Base-by-base conservation (phyloP, 495 filamentous ascomycete genomes). In the Hyaloscypha hepaticicola region DNA sequence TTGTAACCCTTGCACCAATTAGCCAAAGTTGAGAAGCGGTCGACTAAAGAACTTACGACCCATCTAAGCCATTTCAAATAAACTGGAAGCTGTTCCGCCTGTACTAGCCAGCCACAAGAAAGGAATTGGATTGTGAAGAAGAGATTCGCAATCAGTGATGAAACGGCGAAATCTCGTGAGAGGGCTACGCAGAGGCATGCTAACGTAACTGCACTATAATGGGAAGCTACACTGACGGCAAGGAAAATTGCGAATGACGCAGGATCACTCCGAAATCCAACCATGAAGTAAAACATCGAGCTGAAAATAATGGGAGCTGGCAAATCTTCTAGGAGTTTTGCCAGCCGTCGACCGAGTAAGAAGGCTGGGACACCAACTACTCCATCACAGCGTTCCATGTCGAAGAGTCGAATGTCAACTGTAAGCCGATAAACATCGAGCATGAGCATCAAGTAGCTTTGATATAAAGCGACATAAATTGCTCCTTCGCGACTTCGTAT, bases 301-400 rank as follows among this genome's bases (percentile, higher is more conserved):
- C 22, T 26, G 52, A 55, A 55, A 26, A 29, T 29, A 14, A 29
- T 55, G 26, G 52, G 52, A 51, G 19, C 24, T 19, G 52, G 52
- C 6, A 55, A 25, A 55, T 55, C 52, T 28, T 55, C 52, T 5
- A 55, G 52, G 26, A 55, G 11, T 28, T 55, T 55, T 28, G 52
- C 21, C 26, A 55, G 26, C 21, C 26, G 4, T 55, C 52, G 26
- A 27, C 52, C 25, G 52, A 55, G 52, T 6, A 55, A 19, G 25
- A 55, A 55, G 4, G 21, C 52, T 7, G 26, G 25, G 26, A 55
- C 22, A 28, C 52, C 25, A 55, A 28, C 52, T 26, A 55, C 26
- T 3, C 52, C 52, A 25, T 55, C 52, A 28, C 52, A 4, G 22
- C 52, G 21, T 25, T 55, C 52, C 52, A 55, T 55, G 52, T 55